phyloP scores from a whole-genome alignment of 768 basidiomycete genomes.

The Kwoniella sp. region DNA sequence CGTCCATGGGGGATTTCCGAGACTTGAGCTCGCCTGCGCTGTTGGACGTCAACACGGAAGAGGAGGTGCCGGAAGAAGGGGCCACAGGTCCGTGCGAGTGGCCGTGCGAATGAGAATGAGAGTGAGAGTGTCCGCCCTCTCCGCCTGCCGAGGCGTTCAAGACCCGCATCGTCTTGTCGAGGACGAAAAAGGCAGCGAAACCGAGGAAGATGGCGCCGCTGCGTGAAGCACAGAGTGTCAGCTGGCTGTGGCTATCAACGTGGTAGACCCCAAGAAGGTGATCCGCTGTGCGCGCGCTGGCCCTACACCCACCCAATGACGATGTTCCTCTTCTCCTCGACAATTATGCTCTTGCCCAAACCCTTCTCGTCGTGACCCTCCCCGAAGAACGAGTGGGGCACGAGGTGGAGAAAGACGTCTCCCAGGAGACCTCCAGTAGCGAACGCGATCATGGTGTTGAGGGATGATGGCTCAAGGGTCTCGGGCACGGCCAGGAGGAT shows the following conservation, averaged over 20 bases:
- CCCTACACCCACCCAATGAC: constrained; percentile 65
- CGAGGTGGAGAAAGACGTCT: constrained; percentile 85
- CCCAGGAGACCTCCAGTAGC: constrained; percentile 90
- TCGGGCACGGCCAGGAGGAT: constrained; percentile 91
- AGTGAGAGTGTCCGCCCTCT: constrained; percentile 56
- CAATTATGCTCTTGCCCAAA: constrained; percentile 57
- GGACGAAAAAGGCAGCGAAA: constrained; percentile 84
- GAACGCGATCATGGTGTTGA: constrained; percentile 92
- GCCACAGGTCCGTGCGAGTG: constrained; percentile 36
- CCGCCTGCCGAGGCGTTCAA: constrained; percentile 61
- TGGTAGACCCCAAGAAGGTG: not conserved
- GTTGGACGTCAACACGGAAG: constrained; percentile 4
- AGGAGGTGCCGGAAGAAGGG: constrained; percentile 47
- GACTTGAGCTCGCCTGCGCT: constrained; percentile 14
- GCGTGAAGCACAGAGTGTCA: not conserved
- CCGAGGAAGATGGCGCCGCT: constrained; percentile 68
- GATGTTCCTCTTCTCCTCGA: constrained; percentile 87
- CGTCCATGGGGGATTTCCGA: constrained; percentile 50
- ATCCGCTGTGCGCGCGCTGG: not conserved
- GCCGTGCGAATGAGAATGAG: constrained; percentile 58
- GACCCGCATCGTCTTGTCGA: constrained; percentile 85
- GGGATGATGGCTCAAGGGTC: constrained; percentile 73
- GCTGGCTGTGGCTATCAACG: not conserved
- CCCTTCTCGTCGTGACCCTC: constrained; percentile 58
- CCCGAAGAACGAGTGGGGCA: constrained; percentile 88